Conservation (phyloP, 208 protist species). For the Kentomonas sorsogonicus region DNA sequence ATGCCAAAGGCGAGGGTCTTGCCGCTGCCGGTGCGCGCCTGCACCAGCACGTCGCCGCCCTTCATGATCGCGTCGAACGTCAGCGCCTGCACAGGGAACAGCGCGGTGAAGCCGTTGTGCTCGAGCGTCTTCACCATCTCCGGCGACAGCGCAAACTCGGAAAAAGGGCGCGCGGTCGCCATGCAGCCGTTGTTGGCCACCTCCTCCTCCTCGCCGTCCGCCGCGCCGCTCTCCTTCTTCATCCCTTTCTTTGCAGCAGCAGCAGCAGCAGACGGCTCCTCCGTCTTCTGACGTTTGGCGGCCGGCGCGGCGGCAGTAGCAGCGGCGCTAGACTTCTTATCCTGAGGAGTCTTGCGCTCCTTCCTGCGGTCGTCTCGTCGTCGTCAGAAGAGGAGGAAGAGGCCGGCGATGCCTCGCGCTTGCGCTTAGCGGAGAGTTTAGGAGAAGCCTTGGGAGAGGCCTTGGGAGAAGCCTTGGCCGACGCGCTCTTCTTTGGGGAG, state of each 20-base stretch:
- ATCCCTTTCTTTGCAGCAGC: conserved; percentile 4
- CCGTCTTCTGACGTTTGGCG: no score
- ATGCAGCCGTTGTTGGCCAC: conserved; percentile 67
- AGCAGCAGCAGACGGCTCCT: background rate
- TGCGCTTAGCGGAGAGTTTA: background rate
- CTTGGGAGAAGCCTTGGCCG: background rate
- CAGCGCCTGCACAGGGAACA: conserved; percentile 91
- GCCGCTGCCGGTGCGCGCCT: conserved; percentile 91
- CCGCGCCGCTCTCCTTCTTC: no score
- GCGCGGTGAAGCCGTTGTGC: conserved; percentile 67
- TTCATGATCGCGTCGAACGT: conserved; percentile 92
- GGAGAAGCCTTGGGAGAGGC: background rate
- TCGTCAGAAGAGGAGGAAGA: no score
- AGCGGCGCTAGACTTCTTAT: conserved; percentile 10
- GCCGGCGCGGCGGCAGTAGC: background rate
- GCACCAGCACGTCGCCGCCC: conserved; percentile 84
- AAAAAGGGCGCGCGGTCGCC: conserved; percentile 58
- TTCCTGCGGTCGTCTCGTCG: no score
- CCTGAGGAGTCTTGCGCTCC: no score
- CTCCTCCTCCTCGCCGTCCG: conserved; percentile 23
- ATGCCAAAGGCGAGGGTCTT: conserved; percentile 94
- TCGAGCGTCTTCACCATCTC: conserved; percentile 70
- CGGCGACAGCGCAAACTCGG: conserved; percentile 74
- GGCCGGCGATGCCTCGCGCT: background rate
- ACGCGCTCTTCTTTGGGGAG: background rate